Conservation (phyloP, 2,329 filamentous ascomycete species). For the Didymella glomerata region DNA sequence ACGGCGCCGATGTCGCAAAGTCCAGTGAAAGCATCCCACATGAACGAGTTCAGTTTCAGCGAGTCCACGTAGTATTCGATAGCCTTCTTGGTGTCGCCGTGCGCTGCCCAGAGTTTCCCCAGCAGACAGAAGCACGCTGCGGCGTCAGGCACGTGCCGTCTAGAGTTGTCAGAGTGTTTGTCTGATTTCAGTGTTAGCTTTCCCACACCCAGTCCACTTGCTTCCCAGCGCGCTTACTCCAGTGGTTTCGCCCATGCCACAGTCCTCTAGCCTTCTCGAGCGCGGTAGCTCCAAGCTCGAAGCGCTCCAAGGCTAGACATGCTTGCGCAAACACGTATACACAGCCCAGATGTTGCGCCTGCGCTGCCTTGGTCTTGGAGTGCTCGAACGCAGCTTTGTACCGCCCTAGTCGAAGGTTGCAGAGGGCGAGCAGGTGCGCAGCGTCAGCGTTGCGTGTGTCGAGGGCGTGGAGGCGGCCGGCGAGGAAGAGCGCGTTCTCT, state of each 20-base stretch:
- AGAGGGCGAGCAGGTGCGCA: conserved; percentile 82
- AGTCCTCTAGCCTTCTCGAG: conserved; percentile 81
- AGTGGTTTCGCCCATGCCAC: conserved; percentile 78
- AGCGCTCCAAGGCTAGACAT: conserved; percentile 79
- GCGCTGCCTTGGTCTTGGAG: conserved; percentile 74
- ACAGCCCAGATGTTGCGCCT: conserved; percentile 82
- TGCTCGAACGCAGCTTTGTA: conserved; percentile 86
- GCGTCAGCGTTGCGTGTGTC: conserved; percentile 84
- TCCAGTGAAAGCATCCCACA: conserved; percentile 95
- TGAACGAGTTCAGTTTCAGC: conserved; percentile 89
- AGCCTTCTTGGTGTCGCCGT: conserved; percentile 82
- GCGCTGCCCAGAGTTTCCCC: conserved; percentile 84
- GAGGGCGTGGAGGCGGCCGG: conserved; percentile 83
- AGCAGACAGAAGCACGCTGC: conserved; percentile 83
- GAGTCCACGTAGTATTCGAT: conserved; percentile 87
- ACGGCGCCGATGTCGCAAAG: conserved; percentile 84
- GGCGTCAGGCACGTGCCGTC: conserved; percentile 81
- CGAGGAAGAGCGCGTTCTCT: conserved; percentile 92
- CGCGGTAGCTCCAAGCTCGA: conserved; percentile 81
- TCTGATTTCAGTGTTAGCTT: conserved; percentile 51
- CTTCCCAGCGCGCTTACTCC: conserved; percentile 66
- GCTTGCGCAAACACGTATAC: conserved; percentile 91
- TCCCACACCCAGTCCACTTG: neutral
- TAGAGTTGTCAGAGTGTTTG: conserved; percentile 77
- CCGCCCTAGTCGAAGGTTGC: conserved; percentile 83